phyloP scores from a whole-genome alignment of 805 yeast genomes.

The Phaffomyces thermotolerans region DNA sequence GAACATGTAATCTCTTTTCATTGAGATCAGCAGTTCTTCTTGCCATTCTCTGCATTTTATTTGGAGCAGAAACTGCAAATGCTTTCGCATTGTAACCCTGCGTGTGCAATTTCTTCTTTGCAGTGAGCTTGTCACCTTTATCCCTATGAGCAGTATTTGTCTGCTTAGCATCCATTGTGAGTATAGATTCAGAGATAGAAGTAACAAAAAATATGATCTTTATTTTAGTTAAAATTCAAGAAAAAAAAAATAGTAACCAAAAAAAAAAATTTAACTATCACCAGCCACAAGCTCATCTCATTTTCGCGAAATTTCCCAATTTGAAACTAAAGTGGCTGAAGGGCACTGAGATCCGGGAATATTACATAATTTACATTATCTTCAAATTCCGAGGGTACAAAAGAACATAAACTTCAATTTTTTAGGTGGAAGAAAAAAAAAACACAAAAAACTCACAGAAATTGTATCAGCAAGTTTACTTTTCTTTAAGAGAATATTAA shows the following conservation, averaged over 20 bases:
- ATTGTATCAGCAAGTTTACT: too few relatives aligned
- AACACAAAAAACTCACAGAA: not conserved
- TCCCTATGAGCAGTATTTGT: slow-evolving; percentile 80
- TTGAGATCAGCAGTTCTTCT: slow-evolving; percentile 72
- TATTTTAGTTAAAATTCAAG: too few relatives aligned
- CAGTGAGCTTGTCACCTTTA: slow-evolving; percentile 43
- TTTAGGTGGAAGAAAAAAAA: not conserved
- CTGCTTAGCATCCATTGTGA: slow-evolving; percentile 39
- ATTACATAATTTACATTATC: not conserved
- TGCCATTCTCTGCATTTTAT: slow-evolving; percentile 79
- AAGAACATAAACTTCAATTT: slow-evolving; percentile 1
- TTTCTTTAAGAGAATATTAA: too few relatives aligned
- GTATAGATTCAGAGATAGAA: not conserved
- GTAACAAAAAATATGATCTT: not conserved
- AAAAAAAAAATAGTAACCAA: too few relatives aligned
- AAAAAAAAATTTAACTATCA: slow-evolving; percentile 5
- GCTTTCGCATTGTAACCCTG: slow-evolving; percentile 85
- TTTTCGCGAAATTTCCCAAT: not conserved
- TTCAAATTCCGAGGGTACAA: not conserved
- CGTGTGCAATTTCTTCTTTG: slow-evolving; percentile 81
- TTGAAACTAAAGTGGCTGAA: not conserved
- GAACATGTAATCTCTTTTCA: slow-evolving; percentile 87
- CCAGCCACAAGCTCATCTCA: slow-evolving; percentile 1
- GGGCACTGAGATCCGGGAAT: not conserved
- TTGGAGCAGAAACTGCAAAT: slow-evolving; percentile 76